A percentile compares a stretch with the other conserved stretches of the same genome.
Evolutionary conservation across 257 asterid genomes (phyloP).

Genomic region (Capsicum chinense): DNA sequence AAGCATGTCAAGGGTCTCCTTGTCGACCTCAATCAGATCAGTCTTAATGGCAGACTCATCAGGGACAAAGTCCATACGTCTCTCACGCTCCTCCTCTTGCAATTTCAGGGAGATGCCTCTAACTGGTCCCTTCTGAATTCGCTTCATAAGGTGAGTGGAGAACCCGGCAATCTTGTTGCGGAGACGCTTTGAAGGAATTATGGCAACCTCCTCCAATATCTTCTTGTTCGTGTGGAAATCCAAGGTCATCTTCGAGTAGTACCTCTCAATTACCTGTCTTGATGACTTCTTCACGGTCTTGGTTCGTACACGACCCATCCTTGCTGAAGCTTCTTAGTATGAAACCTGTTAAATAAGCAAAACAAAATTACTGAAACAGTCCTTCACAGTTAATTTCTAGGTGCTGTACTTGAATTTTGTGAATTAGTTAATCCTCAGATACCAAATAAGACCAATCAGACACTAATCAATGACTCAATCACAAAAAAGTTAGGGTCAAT

Average conservation of each 20-base stretch:
- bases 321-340: neutral
- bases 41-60: constrained; percentile 62
- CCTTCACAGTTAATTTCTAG: neutral
- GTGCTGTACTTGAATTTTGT: neutral
- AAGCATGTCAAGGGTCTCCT: constrained; percentile 60
- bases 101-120: constrained; percentile 51
- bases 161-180: constrained; percentile 53
- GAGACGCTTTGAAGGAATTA: constrained; percentile 51
- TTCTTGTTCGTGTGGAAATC: constrained; percentile 61
- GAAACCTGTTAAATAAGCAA: neutral
- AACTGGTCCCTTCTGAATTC: constrained; percentile 52
- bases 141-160: constrained; percentile 55
- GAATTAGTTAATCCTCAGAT: neutral
- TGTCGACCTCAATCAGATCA: constrained; percentile 53
- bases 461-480: neutral
- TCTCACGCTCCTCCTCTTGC: constrained; percentile 55
- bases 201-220: constrained; percentile 50
- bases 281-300: constrained; percentile 63
- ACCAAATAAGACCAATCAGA: neutral
- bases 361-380: neutral
- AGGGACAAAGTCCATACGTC: constrained; percentile 60
- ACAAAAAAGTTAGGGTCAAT: neutral
- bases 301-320: constrained; percentile 62
- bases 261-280: constrained; percentile 54
- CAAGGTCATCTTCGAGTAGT: constrained; percentile 58